A percentile compares a stretch with the other conserved stretches of the same genome.
phyloP scores from a whole-genome alignment of 805 yeast genomes.

The Wickerhamomyces subpelliculosus region DNA sequence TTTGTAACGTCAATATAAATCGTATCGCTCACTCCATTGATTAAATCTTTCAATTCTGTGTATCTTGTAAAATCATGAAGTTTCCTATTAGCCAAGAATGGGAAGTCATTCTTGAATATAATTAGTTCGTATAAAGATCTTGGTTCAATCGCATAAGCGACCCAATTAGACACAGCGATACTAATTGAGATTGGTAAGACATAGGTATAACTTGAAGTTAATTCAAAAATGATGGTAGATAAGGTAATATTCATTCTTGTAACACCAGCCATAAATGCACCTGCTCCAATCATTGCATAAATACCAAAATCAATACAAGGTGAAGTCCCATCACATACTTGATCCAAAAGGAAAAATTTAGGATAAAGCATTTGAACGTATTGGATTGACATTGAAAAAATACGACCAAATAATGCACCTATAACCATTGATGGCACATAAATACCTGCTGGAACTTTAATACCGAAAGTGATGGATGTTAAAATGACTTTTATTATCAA shows the following conservation, averaged over 20 bases:
- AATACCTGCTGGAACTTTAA: constrained; percentile 53
- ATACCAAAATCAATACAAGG: constrained; percentile 41
- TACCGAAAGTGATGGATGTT: constrained; percentile 49
- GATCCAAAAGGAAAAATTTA: constrained; percentile 4
- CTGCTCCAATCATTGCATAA: constrained; percentile 48
- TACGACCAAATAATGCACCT: constrained; percentile 53
- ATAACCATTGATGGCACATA: constrained; percentile 60
- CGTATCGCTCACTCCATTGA: constrained; percentile 18
- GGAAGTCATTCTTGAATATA: constrained; percentile 41
- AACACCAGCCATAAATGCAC: constrained; percentile 51
- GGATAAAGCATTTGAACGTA: constrained; percentile 26
- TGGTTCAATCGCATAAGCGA: constrained; percentile 44
- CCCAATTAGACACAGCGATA: constrained; percentile 51
- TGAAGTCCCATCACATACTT: constrained; percentile 12
- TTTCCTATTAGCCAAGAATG: constrained; percentile 41
- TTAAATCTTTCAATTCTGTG: constrained; percentile 32
- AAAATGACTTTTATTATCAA: constrained; percentile 36
- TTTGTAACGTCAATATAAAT: constrained; percentile 5
- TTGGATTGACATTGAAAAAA: constrained; percentile 38
- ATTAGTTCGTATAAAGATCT: constrained; percentile 43
- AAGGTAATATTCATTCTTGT: constrained; percentile 49
- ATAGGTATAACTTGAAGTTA: constrained; percentile 50
- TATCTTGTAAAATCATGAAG: constrained; percentile 25
- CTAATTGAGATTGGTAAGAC: constrained; percentile 51
- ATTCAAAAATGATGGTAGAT: constrained; percentile 44